These are phyloP conservation scores for Hypericum perforatum DNA, from an alignment of 345 rosid genomes.

Conservation along the genomic window DNA sequence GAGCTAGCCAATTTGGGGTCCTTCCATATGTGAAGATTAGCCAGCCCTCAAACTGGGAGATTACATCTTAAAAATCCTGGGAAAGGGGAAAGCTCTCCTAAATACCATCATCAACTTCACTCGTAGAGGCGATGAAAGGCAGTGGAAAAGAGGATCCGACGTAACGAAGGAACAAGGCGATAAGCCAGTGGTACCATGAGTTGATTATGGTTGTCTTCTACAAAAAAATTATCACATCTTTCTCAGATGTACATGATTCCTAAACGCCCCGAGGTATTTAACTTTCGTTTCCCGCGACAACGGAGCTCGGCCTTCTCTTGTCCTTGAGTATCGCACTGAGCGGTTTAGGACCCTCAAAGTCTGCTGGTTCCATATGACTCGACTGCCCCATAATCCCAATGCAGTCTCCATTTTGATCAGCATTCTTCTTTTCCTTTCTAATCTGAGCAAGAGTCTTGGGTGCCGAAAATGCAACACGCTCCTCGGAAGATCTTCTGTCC, in stretches of 20 bases:
- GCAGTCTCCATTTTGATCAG: slow-evolving; percentile 12
- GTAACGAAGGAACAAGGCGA: no score
- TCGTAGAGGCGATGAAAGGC: no score
- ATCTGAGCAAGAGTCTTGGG: slow-evolving; percentile 50
- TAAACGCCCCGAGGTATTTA: slow-evolving; percentile 4
- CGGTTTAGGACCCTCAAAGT: slow-evolving; percentile 45
- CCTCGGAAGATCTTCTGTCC: slow-evolving; percentile 18
- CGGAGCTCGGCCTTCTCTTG: slow-evolving; percentile 16
- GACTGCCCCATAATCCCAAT: slow-evolving; percentile 6
- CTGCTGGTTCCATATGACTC: slow-evolving; percentile 10
- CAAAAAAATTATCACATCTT: not conserved
- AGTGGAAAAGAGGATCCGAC: no score
- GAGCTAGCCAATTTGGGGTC: no score
- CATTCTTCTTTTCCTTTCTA: slow-evolving; percentile 36
- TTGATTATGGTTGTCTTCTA: not conserved
- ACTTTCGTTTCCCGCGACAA: slow-evolving; percentile 1
- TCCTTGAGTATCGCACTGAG: slow-evolving; percentile 46
- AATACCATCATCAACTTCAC: no score
- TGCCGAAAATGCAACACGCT: slow-evolving; percentile 28
- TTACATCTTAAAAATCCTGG: no score
- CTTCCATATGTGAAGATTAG: no score
- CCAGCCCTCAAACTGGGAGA: no score
- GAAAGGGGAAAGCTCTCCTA: no score
- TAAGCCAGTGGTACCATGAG: no score
- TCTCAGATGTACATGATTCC: not conserved